Evolutionary conservation across 31 red algal species (phyloP).

Genomic region (Porphyra umbilicalis): DNA sequence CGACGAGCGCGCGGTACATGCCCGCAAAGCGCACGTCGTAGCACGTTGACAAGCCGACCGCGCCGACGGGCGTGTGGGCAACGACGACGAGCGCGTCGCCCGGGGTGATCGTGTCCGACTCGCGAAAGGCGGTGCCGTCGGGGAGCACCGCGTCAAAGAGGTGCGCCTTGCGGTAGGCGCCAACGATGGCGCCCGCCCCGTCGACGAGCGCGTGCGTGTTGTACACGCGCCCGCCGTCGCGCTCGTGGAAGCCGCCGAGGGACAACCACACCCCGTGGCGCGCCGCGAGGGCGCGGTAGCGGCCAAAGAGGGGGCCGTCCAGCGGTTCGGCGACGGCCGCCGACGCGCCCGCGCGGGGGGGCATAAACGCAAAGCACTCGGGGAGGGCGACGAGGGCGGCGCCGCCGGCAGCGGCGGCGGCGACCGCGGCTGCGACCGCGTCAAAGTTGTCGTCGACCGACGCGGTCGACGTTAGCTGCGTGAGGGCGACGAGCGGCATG

Average conservation of each 20-base stretch:
- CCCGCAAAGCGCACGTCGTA: slow-evolving; percentile 50
- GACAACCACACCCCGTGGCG: slow-evolving; percentile 15
- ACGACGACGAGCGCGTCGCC: slow-evolving; percentile 7
- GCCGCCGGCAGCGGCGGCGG: slow-evolving; percentile 1
- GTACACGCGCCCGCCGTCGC: slow-evolving; percentile 16
- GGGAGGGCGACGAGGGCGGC: slow-evolving; percentile 17
- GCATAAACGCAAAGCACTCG: slow-evolving; percentile 21
- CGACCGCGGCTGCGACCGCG: neutral
- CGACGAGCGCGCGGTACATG: slow-evolving; percentile 20
- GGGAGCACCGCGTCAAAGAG: slow-evolving; percentile 29
- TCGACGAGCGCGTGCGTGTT: slow-evolving; percentile 33
- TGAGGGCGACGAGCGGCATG: neutral
- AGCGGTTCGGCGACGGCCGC: slow-evolving; percentile 7
- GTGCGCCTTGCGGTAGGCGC: slow-evolving; percentile 35
- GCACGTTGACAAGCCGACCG: slow-evolving; percentile 35
- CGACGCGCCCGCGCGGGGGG: neutral
- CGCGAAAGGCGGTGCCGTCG: slow-evolving; percentile 22
- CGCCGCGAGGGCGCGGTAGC: slow-evolving; percentile 8
- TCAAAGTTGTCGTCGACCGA: neutral
- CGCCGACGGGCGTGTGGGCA: slow-evolving; percentile 26
- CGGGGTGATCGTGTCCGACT: slow-evolving; percentile 2
- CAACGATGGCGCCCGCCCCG: slow-evolving; percentile 2
- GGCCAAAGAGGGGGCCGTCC: slow-evolving; percentile 13
- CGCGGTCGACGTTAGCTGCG: slow-evolving; percentile 5
- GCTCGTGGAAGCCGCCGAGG: slow-evolving; percentile 14